Percentiles rank a stretch among this genome's conserved stretches.
phyloP scores from a whole-genome alignment of 495 filamentous ascomycete species.

The Hypoxylon intermedium region DNA sequence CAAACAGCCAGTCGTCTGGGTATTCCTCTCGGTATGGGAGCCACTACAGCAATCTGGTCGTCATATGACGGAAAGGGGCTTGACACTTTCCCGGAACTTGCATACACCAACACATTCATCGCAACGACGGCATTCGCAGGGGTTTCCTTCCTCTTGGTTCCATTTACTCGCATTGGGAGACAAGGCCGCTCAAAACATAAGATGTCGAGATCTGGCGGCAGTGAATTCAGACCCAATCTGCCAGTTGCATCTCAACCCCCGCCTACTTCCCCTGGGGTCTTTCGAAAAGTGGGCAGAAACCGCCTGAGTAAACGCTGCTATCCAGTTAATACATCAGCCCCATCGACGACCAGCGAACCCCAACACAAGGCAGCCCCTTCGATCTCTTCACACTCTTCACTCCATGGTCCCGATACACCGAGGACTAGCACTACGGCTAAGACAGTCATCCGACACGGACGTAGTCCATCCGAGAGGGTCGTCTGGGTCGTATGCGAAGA shows the following conservation, averaged over 20 bases:
- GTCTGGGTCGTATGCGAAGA: conserved; percentile 45
- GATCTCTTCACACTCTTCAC: conserved; percentile 40
- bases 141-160: conserved; percentile 40
- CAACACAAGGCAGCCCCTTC: conserved; percentile 37
- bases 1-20: conserved; percentile 47
- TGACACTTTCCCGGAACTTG: conserved; percentile 29
- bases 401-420: conserved; percentile 30
- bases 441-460: conserved; percentile 37
- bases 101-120: conserved; percentile 48
- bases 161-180: conserved; percentile 46
- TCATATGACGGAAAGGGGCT: conserved; percentile 31
- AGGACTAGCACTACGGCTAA: conserved; percentile 29
- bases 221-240: neutral
- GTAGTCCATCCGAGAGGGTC: conserved; percentile 38
- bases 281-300: conserved; percentile 16
- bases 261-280: conserved; percentile 10
- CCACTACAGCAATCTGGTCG: conserved; percentile 47
- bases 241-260: conserved; percentile 10
- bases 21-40: conserved; percentile 46
- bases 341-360: conserved; percentile 21
- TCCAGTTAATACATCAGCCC: conserved; percentile 37
- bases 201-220: neutral
- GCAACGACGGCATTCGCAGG: conserved; percentile 42
- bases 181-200: conserved; percentile 27
- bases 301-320: conserved; percentile 44